Base-by-base conservation (phyloP, 176 grass and related monocot genomes). In the Pharus latifolius region DNA sequence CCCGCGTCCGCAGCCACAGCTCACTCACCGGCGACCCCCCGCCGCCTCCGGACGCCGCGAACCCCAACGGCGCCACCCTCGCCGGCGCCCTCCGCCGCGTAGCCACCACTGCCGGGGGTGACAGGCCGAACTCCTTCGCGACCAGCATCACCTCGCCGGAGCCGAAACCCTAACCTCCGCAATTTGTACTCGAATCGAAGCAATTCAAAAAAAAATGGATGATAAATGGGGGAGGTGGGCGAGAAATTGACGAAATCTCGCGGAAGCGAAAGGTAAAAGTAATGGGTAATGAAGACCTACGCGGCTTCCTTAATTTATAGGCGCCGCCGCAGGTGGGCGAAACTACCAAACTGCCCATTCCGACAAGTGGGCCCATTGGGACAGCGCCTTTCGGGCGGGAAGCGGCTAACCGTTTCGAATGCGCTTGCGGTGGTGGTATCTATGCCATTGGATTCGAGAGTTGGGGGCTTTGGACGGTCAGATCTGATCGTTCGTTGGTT, bases 111-210 rank as follows among this genome's bases (percentile, higher is more conserved):
- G 85, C 78, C 23, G 86, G 70, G 7, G 91, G 43, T 43, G 88
- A 83, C 10, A 87, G 32, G 43, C 56, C 83, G 55, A 90, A 80
- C 74, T 90, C 86, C 83, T 89, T 89, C 53, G 80, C 60, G 64
- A 97, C 24, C 16, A 97, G 77, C 89, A 97, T 92, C 71, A 80
- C 79, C 48, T 33, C n/a, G 34, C 6, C 2, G 44, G 10, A 12
- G 3, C 13, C 4, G 32, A 29, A 50, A 23, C 10, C 33, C 20
- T 10, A 27, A 61, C 44, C 30, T 14, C 53, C 50, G 34, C 59
- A 78, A 44, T 70, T 5, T 8, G 45, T 45, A 9, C 17, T 20
- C 51, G 32, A 57, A 68, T 10, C 51, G 17, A 30, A 33, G 0
- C 12, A 41, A 37, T 78, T 35, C 4, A 10, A 23, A 72, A 22